Percentiles rank a stretch among this genome's conserved stretches.
Evolutionary conservation across 1,284 basidiomycete genomes (phyloP).

Genomic region (Vanrija humicola): DNA sequence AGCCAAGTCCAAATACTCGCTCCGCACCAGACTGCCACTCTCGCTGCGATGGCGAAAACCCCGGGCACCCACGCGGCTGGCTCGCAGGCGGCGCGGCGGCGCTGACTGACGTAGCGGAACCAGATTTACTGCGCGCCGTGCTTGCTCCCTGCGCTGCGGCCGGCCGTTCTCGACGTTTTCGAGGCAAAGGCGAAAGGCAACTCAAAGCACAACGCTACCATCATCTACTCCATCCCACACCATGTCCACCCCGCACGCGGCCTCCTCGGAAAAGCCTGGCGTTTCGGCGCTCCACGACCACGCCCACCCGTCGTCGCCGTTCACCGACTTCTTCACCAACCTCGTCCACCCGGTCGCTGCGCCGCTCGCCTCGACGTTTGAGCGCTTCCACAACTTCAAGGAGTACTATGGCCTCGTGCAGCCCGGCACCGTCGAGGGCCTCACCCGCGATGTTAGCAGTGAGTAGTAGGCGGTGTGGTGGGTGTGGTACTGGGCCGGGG

Average conservation of each 20-base stretch:
- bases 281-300: conserved; percentile 5
- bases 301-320: conserved; percentile 29
- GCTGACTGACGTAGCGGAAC: not conserved
- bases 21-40: not conserved
- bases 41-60: no score
- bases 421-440: conserved; percentile 84
- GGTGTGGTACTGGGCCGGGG: not conserved
- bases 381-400: conserved; percentile 74
- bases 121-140: not conserved
- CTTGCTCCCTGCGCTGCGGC: no score
- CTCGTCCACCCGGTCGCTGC: conserved; percentile 43
- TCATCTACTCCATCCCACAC: not conserved
- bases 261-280: conserved; percentile 7
- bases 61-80: no score
- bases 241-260: conserved; percentile 1
- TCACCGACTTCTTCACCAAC: conserved; percentile 38
- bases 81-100: no score
- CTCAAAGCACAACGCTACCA: no score
- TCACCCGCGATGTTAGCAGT: conserved; percentile 88
- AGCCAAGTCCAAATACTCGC: no score
- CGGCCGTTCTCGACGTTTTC: not conserved
- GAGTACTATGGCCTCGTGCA: conserved; percentile 72
- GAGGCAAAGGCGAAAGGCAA: no score
- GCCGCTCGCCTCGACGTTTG: conserved; percentile 63
- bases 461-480: conserved; percentile 26